Base-by-base conservation (phyloP, 371 early-diverging fungal species). In the Chytridium lagenaria region DNA sequence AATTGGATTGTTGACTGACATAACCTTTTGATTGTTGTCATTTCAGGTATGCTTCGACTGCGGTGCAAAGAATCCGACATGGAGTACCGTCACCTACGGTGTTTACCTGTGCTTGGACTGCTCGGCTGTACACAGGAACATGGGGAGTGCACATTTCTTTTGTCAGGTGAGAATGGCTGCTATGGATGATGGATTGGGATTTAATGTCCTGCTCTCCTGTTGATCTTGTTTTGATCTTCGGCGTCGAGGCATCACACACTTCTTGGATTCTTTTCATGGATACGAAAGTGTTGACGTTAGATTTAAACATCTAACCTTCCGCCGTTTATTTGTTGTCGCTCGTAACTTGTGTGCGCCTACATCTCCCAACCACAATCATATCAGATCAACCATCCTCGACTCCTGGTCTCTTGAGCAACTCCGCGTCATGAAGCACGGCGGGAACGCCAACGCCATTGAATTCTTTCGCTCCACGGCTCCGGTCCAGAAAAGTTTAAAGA, bases 61-160 rank as follows among this genome's bases (percentile, higher is more conserved):
- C 82, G 88, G 88, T 40, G 90, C 92, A 67, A 94, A 95, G 81
- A 96, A 95, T 82, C 99, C 99, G 38, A 94, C 94, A 30, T 99
- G 99, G 99, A 89, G 96, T 49, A 92, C 94, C 69, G 93, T 98
- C 19, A 94, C 96, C 1, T 98, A 91, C 84, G 99, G 99, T 52
- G 91, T 98, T 69, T 99, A 98, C 81, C 86, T 99, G 65, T 99
- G 99, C 83, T 88, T 97, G 40, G 97, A 98, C 69, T 99, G 99
- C 82, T 98, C 98, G 15, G 92, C 98, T 34, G 91, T 93, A 5
- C 97, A 97, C 76, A 89, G 97, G 59, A 95, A 94, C 74, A 87
- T 98, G 79, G 99, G n/a, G 94, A 57, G 98, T 95, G 37, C 98
- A 95, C 83, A 95, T 98, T 73, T 93, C 93, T 70, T 99, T 95